These are phyloP conservation scores for Xylariaceae sp. DNA, from an alignment of 2,329 filamentous ascomycete genomes.

Conservation along the genomic window DNA sequence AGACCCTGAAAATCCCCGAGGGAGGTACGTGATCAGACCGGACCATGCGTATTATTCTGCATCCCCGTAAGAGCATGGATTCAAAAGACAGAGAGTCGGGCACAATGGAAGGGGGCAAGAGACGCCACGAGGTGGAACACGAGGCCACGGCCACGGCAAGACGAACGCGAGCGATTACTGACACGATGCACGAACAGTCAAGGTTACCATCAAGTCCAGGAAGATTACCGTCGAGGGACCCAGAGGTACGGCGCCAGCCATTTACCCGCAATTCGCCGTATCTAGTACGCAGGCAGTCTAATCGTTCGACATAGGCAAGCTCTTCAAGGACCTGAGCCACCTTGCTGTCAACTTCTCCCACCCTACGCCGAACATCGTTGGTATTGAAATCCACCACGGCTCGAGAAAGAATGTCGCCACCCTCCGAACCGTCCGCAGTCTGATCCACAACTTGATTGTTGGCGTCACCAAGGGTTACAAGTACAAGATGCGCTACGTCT, in stretches of 20 bases:
- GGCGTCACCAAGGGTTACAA: slow-evolving; percentile 99
- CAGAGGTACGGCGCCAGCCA: slow-evolving; percentile 59
- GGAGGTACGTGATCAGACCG: slow-evolving; percentile 66
- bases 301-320: slow-evolving; percentile 64
- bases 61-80: slow-evolving; percentile 10
- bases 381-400: slow-evolving; percentile 98
- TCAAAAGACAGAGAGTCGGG: not conserved
- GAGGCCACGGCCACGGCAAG: slow-evolving; percentile 9
- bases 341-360: slow-evolving; percentile 92
- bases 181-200: slow-evolving; percentile 62
- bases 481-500: slow-evolving; percentile 99
- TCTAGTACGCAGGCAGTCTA: slow-evolving; percentile 26
- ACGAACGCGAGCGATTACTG: slow-evolving; percentile 30
- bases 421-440: slow-evolving; percentile 93
- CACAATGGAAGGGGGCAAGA: not conserved
- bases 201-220: slow-evolving; percentile 95
- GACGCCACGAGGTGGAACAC: not conserved
- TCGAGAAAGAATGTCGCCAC: slow-evolving; percentile 96
- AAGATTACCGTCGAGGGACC: slow-evolving; percentile 96
- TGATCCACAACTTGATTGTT: slow-evolving; percentile 98
- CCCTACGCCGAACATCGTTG: slow-evolving; percentile 80
- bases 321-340: slow-evolving; percentile 94
- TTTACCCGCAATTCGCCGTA: slow-evolving; percentile 1
- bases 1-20: slow-evolving; percentile 92
- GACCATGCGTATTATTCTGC: not conserved